Evolutionary conservation across 495 filamentous ascomycete genomes (phyloP).

Genomic region (Xylaria castorea): DNA sequence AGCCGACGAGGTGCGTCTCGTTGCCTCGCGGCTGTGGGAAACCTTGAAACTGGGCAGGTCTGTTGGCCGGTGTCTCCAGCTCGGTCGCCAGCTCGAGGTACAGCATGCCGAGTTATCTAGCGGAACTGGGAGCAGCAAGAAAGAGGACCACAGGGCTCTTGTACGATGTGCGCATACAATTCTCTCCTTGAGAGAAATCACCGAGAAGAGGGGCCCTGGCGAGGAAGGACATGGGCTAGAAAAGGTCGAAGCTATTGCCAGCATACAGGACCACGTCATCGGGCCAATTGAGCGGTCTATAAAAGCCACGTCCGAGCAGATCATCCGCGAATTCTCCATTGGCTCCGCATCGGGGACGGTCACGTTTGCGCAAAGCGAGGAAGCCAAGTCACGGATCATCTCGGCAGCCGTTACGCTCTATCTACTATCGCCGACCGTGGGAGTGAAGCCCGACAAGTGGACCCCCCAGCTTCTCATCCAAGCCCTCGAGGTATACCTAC

Average conservation of each 20-base stretch:
- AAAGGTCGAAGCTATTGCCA: constrained; percentile 69
- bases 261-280: constrained; percentile 70
- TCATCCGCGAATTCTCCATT: constrained; percentile 83
- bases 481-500: constrained; percentile 80
- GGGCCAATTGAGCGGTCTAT: constrained; percentile 73
- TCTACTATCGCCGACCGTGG: constrained; percentile 71
- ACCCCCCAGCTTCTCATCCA: constrained; percentile 75
- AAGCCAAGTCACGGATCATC: constrained; percentile 72
- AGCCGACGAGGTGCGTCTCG: constrained; percentile 77
- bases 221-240: constrained; percentile 81
- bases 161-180: constrained; percentile 80
- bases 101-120: constrained; percentile 66
- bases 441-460: constrained; percentile 57
- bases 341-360: constrained; percentile 62
- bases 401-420: constrained; percentile 82
- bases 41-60: constrained; percentile 79
- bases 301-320: constrained; percentile 74
- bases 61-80: constrained; percentile 74
- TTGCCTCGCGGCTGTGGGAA: constrained; percentile 75
- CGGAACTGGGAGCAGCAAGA: constrained; percentile 44
- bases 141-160: constrained; percentile 78
- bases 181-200: constrained; percentile 72
- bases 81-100: constrained; percentile 86
- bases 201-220: constrained; percentile 64
- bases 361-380: constrained; percentile 82